Percentiles rank a stretch among this genome's conserved stretches.
phyloP scores from a whole-genome alignment of 2,329 filamentous ascomycete genomes.

The Neonectria ditissima region DNA sequence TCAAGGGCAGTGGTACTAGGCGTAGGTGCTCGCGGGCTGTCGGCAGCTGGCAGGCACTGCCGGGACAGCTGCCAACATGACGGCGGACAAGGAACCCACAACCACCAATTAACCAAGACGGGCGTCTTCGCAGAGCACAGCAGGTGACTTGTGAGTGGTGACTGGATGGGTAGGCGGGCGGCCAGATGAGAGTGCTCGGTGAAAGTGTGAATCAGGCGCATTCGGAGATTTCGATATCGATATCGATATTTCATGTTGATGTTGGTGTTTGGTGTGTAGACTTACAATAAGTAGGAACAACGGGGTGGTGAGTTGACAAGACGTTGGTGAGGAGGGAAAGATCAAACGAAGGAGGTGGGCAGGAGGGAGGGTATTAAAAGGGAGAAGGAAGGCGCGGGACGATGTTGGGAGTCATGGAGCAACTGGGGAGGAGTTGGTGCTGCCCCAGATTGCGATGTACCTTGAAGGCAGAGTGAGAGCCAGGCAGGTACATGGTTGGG shows the following conservation, averaged over 20 bases:
- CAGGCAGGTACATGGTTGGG: not conserved
- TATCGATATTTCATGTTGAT: not conserved
- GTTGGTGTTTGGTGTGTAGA: not conserved
- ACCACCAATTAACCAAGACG: not conserved
- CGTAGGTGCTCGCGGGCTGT: not conserved
- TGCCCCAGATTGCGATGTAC: constrained; percentile 28
- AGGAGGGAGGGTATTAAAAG: constrained; percentile 26
- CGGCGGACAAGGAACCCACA: not conserved
- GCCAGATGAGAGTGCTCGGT: not conserved
- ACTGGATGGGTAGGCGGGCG: not conserved
- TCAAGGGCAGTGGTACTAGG: not conserved
- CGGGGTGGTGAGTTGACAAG: constrained; percentile 26
- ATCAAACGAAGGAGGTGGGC: constrained; percentile 15
- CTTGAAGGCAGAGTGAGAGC: constrained; percentile 5
- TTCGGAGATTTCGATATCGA: not conserved
- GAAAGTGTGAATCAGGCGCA: not conserved
- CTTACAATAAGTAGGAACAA: constrained; percentile 29
- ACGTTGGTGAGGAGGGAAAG: constrained; percentile 24
- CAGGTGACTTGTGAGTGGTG: not conserved
- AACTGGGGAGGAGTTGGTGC: constrained; percentile 28
- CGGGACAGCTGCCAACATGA: not conserved
- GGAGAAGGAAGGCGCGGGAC: constrained; percentile 6
- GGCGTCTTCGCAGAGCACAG: not conserved
- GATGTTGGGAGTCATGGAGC: constrained; percentile 14
- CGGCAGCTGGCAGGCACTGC: constrained; percentile 3